Base-by-base conservation (phyloP, 768 basidiomycete genomes). In the Saitozyma sp. region DNA sequence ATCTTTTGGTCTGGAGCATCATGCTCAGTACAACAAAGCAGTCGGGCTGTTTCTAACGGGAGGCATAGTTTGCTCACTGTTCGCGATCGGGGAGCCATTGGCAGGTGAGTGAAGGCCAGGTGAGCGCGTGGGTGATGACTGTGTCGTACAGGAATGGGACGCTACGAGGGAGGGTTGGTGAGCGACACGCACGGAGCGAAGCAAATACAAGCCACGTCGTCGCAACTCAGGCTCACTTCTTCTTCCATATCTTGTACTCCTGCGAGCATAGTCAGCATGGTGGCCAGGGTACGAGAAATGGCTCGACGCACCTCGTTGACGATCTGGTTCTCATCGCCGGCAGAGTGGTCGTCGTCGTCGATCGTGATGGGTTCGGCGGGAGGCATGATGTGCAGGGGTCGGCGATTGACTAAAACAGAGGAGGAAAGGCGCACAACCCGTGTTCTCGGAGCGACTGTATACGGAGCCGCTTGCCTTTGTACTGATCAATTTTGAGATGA, bases 81-180 rank as follows among this genome's bases (percentile, higher is more conserved):
- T 97, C 91, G 79, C 87, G 89, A 83, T 99, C 96, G 0, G 96
- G 96, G 80, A 99, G 90, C 96, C 96, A 99, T 81, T 98, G 96
- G 78, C 91, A 93, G 6, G 96, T 99, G 74, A 99, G 78, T 74
- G 89, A 92, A 17, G 96, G 96, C 96, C 96, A 99, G 80, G 96
- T 92, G 54, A 98, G 84, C 40, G 95, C 95, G 78, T 98, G 95
- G 1, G 95, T 97, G 72, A 99, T 89, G 67, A 99, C 91, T 20
- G 95, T 84, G 80, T 99, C 96, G 79, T 99, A 99, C 13, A 98
- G 86, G 81, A 95, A 98, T 11, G 94, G 95, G 57, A 94, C 92
- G 81, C 94, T 95, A 82, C 45, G 11, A 8, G 50, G 58, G 17
- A 61, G 60, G 40, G 14, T 48, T 2, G 2, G 16, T 58, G 54